phyloP scores from a whole-genome alignment of 768 basidiomycete species.

The Suillus americanus region DNA sequence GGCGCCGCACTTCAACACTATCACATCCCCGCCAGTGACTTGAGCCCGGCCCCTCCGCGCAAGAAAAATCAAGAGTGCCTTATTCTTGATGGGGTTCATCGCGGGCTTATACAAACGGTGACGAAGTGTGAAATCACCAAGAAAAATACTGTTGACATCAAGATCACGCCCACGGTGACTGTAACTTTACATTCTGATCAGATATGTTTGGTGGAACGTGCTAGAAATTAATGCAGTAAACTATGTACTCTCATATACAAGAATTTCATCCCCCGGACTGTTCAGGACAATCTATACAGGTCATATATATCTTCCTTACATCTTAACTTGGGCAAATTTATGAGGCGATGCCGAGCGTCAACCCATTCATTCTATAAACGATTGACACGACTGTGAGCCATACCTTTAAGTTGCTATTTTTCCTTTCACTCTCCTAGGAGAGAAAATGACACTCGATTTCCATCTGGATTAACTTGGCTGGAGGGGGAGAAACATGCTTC shows the following conservation, averaged over 20 bases:
- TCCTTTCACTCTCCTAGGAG: too few species aligned
- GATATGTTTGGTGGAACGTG: not conserved
- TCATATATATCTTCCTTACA: too few species aligned
- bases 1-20: not conserved
- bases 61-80: not conserved
- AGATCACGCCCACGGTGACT: not conserved
- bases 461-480: too few species aligned
- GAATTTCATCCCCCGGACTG: too few species aligned
- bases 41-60: not conserved
- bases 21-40: not conserved
- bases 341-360: too few species aligned
- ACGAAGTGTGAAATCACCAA: not conserved
- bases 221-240: not conserved
- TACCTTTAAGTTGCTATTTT: too few species aligned
- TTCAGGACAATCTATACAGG: too few species aligned
- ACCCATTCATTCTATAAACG: too few species aligned
- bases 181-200: not conserved
- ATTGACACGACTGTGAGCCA: too few species aligned
- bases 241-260: not conserved
- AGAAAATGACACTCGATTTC: too few species aligned
- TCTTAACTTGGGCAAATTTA: too few species aligned
- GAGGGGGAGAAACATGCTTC: too few species aligned
- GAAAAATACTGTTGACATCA: not conserved
- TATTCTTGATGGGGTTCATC: not conserved
- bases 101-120: not conserved